These are phyloP conservation scores for Trichaptum fuscoviolaceum DNA, from an alignment of 768 basidiomycete species.

Conservation along the genomic window DNA sequence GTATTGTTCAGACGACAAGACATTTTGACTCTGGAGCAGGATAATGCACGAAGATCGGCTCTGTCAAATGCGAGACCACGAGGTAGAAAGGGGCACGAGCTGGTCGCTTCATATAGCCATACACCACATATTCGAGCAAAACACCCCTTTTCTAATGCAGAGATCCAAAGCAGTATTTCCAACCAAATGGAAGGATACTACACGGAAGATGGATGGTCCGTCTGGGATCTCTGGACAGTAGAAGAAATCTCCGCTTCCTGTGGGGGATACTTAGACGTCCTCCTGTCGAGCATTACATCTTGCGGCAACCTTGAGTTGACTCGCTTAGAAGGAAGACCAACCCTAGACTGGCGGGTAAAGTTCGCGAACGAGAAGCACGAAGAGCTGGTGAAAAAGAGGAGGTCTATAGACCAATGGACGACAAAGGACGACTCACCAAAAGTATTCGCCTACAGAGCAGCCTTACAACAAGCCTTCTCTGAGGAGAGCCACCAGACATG, in stretches of 20 bases:
- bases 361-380: background rate
- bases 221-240: background rate
- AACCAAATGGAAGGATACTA: constrained; percentile 46
- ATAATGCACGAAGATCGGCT: constrained; percentile 25
- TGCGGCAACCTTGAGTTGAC: background rate
- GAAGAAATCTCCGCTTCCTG: background rate
- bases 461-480: background rate
- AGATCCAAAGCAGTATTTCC: constrained; percentile 47
- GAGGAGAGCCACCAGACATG: background rate
- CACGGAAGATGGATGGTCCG: background rate
- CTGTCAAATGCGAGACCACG: constrained; percentile 12
- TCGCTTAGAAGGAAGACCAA: background rate
- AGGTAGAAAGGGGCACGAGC: constrained; percentile 33
- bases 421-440: too few species aligned
- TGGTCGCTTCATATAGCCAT: constrained; percentile 46
- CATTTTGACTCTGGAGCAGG: constrained; percentile 19
- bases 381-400: background rate
- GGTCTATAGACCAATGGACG: background rate
- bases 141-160: constrained; percentile 34
- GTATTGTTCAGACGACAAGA: constrained; percentile 54
- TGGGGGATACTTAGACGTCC: background rate
- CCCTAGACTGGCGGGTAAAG: background rate
- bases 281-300: background rate
- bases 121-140: constrained; percentile 43
- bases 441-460: background rate